Evolutionary conservation across 2,329 filamentous ascomycete species (phyloP).

Genomic region (Passalora sequoiae): DNA sequence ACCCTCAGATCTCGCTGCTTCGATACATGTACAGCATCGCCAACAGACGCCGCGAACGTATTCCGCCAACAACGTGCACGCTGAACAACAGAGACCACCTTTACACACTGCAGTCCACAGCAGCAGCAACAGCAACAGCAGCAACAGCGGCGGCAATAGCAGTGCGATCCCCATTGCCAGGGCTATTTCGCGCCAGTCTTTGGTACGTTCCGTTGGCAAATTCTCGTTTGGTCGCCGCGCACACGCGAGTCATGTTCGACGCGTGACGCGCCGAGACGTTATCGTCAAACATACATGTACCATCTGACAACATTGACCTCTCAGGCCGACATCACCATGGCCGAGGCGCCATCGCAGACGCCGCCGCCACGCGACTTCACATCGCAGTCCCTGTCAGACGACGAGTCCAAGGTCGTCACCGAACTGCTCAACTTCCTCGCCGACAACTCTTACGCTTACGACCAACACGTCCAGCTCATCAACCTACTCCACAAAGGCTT

Average conservation of each 20-base stretch:
- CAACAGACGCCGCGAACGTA: conserved; percentile 38
- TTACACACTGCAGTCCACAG: conserved; percentile 13
- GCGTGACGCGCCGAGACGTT: too few species aligned
- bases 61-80: conserved; percentile 30
- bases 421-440: conserved; percentile 41
- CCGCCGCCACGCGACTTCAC: conserved; percentile 41
- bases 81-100: conserved; percentile 31
- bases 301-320: too few species aligned
- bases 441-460: conserved; percentile 48
- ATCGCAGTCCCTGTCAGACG: conserved; percentile 40
- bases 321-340: conserved; percentile 43
- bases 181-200: conserved; percentile 40
- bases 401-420: conserved; percentile 41
- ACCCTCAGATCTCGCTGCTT: conserved; percentile 43
- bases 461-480: conserved; percentile 45
- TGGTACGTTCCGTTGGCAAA: conserved; percentile 23
- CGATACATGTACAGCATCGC: conserved; percentile 45
- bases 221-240: neutral
- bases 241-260: neutral
- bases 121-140: conserved; percentile 25
- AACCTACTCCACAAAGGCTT: conserved; percentile 47
- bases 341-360: conserved; percentile 41
- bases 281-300: too few species aligned
- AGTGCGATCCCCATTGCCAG: conserved; percentile 34
- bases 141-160: too few species aligned